Base-by-base conservation (phyloP, 169 alveolate species). In the Theileria equi region DNA sequence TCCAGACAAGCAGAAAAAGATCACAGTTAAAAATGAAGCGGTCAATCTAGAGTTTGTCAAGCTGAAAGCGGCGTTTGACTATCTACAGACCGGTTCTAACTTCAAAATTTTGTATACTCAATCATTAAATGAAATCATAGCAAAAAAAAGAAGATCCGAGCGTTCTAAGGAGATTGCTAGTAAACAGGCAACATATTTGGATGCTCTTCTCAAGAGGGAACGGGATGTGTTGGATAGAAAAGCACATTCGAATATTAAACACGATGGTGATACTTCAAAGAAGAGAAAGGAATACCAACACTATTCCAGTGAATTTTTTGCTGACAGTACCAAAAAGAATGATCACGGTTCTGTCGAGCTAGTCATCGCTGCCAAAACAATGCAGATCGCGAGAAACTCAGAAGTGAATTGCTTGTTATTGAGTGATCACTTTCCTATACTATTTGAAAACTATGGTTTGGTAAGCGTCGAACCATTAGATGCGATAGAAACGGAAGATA, bases 61-160 rank as follows among this genome's bases (percentile, higher is more conserved):
- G 23, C 52, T 77, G 8, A 77, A 77, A 53, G 86, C 86, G 29
- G 86, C 86, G 16, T 77, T 66, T 34, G 86, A 77, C 53, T 59
- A 57, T 35, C 43, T 77, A 1, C 80, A 66, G 32, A 5, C 11
- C 13, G 78, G 62, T 17, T 62, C 48, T 8, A 59, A 55, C 19
- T 77, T 77, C 70, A 32, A 40, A 49, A 23, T 55, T 44, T 57
- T 74, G 5, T 74, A 64, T 49, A 74, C 62, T 38, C 53, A 68
- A 31, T 61, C 63, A 0, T 31, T 74, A 25, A 47, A 63, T 26
- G 49, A 74, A 36, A 53, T 17, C 28, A 58, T 77, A 10, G 70
- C 71, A 4, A 68, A 74, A 19, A 21, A 38, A 28, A 59, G 69
- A 16, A 26, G 79, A 11, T 40, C 50, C 13, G 84, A 74, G 47